Percentiles rank a stretch among this genome's conserved stretches.
Evolutionary conservation across 2,329 filamentous ascomycete species (phyloP).

Genomic region (Alternaria conjuncta): DNA sequence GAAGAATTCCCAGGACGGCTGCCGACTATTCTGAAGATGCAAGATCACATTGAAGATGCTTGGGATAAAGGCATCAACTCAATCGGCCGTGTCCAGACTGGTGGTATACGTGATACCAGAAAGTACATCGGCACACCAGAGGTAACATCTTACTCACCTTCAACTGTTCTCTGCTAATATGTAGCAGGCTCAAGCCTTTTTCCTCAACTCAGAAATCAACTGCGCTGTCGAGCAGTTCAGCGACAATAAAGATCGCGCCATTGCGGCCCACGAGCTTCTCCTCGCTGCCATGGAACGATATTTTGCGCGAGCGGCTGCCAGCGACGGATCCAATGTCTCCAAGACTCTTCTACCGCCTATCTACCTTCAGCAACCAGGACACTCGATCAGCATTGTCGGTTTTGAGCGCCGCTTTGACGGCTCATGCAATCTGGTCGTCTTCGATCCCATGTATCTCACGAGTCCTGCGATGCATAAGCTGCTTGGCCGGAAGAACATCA

Average conservation of each 20-base stretch:
- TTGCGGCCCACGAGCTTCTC: constrained; percentile 61
- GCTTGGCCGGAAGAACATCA: constrained; percentile 55
- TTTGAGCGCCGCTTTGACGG: constrained; percentile 74
- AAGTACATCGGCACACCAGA: constrained; percentile 97
- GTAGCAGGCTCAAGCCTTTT: constrained; percentile 77
- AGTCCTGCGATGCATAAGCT: constrained; percentile 67
- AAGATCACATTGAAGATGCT: constrained; percentile 83
- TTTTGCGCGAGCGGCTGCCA: constrained; percentile 65
- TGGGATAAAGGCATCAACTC: constrained; percentile 87
- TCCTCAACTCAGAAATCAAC: constrained; percentile 70
- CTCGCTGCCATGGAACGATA: constrained; percentile 74
- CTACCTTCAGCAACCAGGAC: constrained; percentile 89
- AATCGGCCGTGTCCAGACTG: constrained; percentile 78
- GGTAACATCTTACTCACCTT: constrained; percentile 54
- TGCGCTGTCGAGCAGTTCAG: constrained; percentile 60
- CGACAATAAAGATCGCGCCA: constrained; percentile 55
- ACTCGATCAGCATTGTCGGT: constrained; percentile 90
- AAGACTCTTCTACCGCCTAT: constrained; percentile 79
- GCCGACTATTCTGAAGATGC: constrained; percentile 81
- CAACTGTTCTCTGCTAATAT: constrained; percentile 14
- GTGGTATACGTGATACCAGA: constrained; percentile 83
- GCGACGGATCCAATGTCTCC: constrained; percentile 65
- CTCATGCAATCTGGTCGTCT: constrained; percentile 75
- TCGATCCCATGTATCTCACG: constrained; percentile 84
- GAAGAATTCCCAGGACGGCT: constrained; percentile 66